phyloP scores from a whole-genome alignment of 2,329 filamentous ascomycete species.

The Chaetomium strumarium region DNA sequence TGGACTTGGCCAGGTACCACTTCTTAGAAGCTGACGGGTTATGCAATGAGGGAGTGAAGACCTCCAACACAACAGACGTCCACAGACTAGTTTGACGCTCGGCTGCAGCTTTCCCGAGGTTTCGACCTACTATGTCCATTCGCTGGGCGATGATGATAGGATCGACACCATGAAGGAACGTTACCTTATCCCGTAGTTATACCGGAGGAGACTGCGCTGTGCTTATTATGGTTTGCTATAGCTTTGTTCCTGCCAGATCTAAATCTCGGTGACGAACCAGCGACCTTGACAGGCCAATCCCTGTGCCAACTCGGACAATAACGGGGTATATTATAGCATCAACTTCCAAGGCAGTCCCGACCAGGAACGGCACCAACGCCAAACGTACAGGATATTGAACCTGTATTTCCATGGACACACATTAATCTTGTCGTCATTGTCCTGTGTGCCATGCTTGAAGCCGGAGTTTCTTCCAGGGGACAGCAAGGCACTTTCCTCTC shows the following conservation, averaged over 20 bases:
- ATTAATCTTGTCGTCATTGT: neutral
- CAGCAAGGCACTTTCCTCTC: neutral
- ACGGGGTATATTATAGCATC: constrained; percentile 6
- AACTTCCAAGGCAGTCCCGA: constrained; percentile 12
- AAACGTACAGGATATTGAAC: neutral
- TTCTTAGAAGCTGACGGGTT: too few species aligned
- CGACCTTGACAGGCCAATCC: too few species aligned
- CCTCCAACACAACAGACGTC: too few species aligned
- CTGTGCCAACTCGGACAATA: neutral
- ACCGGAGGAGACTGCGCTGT: neutral
- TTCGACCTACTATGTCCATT: too few species aligned
- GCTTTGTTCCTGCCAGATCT: neutral
- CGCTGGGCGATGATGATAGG: too few species aligned
- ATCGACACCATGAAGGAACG: too few species aligned
- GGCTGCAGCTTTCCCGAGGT: too few species aligned
- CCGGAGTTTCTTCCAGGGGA: neutral
- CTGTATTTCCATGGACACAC: neutral
- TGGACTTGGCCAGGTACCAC: too few species aligned
- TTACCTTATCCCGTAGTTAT: too few species aligned
- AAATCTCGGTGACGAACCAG: neutral
- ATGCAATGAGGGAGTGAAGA: too few species aligned
- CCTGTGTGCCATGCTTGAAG: neutral
- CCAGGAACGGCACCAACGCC: neutral
- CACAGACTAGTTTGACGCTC: too few species aligned
- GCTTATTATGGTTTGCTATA: neutral